These are phyloP conservation scores for Ormosia semicastrata DNA, from an alignment of 306 rosid species.

Conservation along the genomic window DNA sequence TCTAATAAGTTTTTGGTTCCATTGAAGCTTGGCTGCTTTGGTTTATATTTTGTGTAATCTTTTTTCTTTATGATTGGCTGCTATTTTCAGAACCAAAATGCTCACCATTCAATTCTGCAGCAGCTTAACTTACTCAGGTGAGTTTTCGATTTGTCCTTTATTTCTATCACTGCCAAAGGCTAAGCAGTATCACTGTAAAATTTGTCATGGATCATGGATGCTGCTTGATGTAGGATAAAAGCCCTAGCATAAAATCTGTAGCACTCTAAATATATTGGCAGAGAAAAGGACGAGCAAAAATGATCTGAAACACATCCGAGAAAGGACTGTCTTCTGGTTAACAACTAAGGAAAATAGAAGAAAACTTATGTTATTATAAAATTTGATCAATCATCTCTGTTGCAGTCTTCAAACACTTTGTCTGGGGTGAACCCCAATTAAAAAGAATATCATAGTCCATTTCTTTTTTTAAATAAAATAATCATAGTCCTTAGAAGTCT, in stretches of 20 bases:
- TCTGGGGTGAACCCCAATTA: neutral
- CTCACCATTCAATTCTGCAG: constrained; percentile 77
- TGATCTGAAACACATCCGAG: neutral
- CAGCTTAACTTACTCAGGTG: constrained; percentile 80
- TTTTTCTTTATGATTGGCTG: constrained; percentile 28
- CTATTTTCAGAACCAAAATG: constrained; percentile 82
- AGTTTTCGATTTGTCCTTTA: constrained; percentile 22
- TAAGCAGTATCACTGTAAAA: constrained; percentile 8
- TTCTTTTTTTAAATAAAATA: neutral
- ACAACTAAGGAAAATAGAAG: neutral
- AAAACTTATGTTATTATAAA: neutral
- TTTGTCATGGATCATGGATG: neutral
- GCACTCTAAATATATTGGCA: neutral
- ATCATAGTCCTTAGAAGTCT: neutral
- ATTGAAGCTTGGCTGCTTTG: constrained; percentile 20
- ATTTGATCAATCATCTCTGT: neutral
- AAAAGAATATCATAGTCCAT: neutral
- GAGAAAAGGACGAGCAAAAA: neutral
- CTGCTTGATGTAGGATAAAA: neutral
- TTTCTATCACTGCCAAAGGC: constrained; percentile 2
- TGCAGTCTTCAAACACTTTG: neutral
- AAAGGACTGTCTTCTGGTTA: neutral
- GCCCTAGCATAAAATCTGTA: neutral
- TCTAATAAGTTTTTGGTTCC: constrained; percentile 14
- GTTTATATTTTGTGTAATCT: constrained; percentile 17